phyloP scores from a whole-genome alignment of 495 filamentous ascomycete genomes.

The Penicillium longicatenatum region DNA sequence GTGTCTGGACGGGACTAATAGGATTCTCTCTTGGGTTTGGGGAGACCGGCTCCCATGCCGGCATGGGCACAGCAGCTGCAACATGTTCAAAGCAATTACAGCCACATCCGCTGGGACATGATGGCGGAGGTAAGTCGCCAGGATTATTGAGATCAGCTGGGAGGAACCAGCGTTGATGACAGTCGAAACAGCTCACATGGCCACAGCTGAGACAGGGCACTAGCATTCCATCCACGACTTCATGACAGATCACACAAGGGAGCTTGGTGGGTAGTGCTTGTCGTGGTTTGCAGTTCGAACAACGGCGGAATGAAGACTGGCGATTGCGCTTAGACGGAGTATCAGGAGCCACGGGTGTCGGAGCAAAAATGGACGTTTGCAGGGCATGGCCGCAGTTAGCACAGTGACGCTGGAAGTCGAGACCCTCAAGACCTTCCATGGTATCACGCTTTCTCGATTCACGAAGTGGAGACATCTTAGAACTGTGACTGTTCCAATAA shows the following conservation, averaged over 20 bases:
- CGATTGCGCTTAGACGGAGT: conserved; percentile 24
- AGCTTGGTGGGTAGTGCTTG: conserved; percentile 41
- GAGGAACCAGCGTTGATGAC: conserved; percentile 46
- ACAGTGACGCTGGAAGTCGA: conserved; percentile 51
- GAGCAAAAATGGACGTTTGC: conserved; percentile 43
- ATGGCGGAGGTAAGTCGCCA: conserved; percentile 11
- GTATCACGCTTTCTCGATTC: conserved; percentile 7
- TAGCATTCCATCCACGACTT: conserved; percentile 50
- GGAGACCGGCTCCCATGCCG: conserved; percentile 23
- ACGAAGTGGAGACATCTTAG: conserved; percentile 27
- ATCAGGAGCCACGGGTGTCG: conserved; percentile 20
- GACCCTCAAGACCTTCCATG: conserved; percentile 22
- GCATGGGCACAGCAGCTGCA: conserved; percentile 31
- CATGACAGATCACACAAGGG: conserved; percentile 50
- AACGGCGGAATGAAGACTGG: conserved; percentile 23
- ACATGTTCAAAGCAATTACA: conserved; percentile 52
- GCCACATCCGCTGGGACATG: conserved; percentile 52
- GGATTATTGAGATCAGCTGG: conserved; percentile 11
- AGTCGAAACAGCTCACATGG: conserved; percentile 53
- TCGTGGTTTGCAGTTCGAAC: conserved; percentile 41
- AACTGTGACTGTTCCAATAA: conserved; percentile 27
- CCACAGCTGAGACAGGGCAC: conserved; percentile 55
- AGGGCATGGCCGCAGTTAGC: conserved; percentile 43
- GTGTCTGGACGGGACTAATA: neutral
- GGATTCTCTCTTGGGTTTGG: conserved; percentile 10